A percentile compares a stretch with the other conserved stretches of the same genome.
phyloP scores from a whole-genome alignment of 805 yeast species.

The Schwanniomyces vanrijiae region DNA sequence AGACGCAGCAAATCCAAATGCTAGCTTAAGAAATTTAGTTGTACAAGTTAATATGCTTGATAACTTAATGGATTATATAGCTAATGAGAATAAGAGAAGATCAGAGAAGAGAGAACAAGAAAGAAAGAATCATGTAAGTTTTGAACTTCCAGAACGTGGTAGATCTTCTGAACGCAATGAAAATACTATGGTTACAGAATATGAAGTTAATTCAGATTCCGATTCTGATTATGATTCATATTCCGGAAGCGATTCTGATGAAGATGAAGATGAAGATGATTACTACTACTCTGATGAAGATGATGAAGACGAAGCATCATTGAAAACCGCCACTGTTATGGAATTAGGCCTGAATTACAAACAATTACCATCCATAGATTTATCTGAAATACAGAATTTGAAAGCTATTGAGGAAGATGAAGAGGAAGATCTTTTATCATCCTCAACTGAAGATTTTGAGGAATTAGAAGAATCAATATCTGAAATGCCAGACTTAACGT shows the following conservation, averaged over 20 bases:
- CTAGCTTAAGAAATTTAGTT: constrained; percentile 57
- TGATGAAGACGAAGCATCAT: constrained; percentile 11
- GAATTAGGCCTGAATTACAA: constrained; percentile 7
- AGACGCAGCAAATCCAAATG: constrained; percentile 60
- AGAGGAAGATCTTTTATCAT: constrained; percentile 7
- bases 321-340: neutral
- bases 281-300: constrained; percentile 19
- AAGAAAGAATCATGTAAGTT: constrained; percentile 11
- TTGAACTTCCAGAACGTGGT: constrained; percentile 11
- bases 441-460: constrained; percentile 5
- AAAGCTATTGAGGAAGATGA: constrained; percentile 12
- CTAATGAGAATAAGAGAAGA: constrained; percentile 29
- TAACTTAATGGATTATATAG: constrained; percentile 54
- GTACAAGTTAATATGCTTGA: constrained; percentile 74
- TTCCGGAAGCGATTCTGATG: constrained; percentile 12
- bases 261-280: constrained; percentile 19
- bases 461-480: constrained; percentile 4
- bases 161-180: constrained; percentile 1
- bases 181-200: constrained; percentile 24
- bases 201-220: constrained; percentile 34
- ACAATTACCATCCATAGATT: constrained; percentile 18
- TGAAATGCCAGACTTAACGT: constrained; percentile 16
- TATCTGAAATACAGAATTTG: constrained; percentile 6
- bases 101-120: constrained; percentile 11
- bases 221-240: constrained; percentile 26